A percentile compares a stretch with the other conserved stretches of the same genome.
Conservation (phyloP, 495 filamentous ascomycete species). For the Endocarpon pusillum region DNA sequence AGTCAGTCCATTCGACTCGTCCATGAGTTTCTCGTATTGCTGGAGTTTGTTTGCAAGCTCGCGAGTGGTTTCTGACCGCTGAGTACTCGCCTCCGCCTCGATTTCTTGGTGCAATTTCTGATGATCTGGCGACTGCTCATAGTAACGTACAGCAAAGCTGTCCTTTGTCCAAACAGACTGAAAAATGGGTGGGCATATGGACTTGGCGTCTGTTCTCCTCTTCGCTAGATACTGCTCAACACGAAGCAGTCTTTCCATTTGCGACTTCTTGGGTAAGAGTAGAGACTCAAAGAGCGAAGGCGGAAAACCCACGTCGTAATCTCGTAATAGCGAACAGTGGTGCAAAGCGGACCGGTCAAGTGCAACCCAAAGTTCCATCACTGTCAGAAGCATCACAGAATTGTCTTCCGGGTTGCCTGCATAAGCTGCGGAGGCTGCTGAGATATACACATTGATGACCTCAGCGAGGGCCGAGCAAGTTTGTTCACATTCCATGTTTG, state of each 20-base stretch:
- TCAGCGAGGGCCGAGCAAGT: conserved; percentile 14
- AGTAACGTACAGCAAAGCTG: conserved; percentile 39
- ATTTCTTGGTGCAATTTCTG: conserved; percentile 25
- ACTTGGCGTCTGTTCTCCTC: conserved; percentile 10
- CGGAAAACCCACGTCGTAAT: conserved; percentile 36
- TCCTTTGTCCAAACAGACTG: conserved; percentile 6
- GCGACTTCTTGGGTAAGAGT: conserved; percentile 26
- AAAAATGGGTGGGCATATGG: conserved; percentile 19
- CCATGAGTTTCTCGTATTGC: conserved; percentile 19
- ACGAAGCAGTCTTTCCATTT: conserved; percentile 31
- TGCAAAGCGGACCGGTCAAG: conserved; percentile 32
- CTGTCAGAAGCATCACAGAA: conserved; percentile 42
- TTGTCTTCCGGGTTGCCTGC: conserved; percentile 26
- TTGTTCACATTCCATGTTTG: conserved; percentile 8
- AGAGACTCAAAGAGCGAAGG: conserved; percentile 25
- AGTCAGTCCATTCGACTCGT: conserved; percentile 3
- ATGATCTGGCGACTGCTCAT: conserved; percentile 26
- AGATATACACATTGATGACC: conserved; percentile 19
- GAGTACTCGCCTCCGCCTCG: conserved; percentile 13
- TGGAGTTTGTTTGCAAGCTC: conserved; percentile 23
- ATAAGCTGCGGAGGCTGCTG: conserved; percentile 18
- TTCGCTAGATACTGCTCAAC: conserved; percentile 33
- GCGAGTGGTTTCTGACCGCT: conserved; percentile 19
- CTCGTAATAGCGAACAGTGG: conserved; percentile 21
- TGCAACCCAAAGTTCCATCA: conserved; percentile 47